These are phyloP conservation scores for Flaveria brownii DNA, from an alignment of 129 eudicot species.

Conservation along the genomic window DNA sequence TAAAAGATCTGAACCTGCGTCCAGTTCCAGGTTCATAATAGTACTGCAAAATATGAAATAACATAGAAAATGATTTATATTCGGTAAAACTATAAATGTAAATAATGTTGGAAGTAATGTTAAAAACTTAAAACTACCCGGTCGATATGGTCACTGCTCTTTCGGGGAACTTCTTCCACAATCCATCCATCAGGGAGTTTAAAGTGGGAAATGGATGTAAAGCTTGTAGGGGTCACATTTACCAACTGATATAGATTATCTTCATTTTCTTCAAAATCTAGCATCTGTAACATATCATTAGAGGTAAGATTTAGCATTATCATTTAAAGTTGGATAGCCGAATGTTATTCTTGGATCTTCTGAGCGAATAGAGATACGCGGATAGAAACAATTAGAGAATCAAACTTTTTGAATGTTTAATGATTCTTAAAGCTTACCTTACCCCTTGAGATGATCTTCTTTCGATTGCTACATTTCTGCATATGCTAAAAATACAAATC, in stretches of 20 bases:
- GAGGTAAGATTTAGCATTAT: slow-evolving; percentile 8
- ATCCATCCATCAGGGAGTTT: slow-evolving; percentile 90
- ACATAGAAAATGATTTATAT: neutral
- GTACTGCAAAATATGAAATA: slow-evolving; percentile 48
- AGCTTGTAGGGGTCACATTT: slow-evolving; percentile 35
- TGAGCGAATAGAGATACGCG: neutral
- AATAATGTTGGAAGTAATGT: too few relatives aligned
- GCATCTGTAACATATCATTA: slow-evolving; percentile 46
- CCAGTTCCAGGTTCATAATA: slow-evolving; percentile 78
- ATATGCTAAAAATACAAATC: slow-evolving; percentile 26
- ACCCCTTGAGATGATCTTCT: slow-evolving; percentile 56
- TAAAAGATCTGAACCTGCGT: slow-evolving; percentile 57
- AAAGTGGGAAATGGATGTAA: slow-evolving; percentile 15
- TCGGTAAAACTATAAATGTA: too few relatives aligned
- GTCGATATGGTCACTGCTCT: slow-evolving; percentile 31
- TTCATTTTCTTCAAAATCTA: slow-evolving; percentile 48
- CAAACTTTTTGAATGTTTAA: neutral
- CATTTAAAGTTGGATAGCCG: neutral
- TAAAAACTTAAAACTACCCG: slow-evolving; percentile 41
- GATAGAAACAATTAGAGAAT: neutral
- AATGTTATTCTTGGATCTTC: neutral
- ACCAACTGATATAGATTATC: slow-evolving; percentile 37
- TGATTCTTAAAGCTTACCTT: slow-evolving; percentile 46
- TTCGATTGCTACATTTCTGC: slow-evolving; percentile 32
- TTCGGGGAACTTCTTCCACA: slow-evolving; percentile 77